Conservation (phyloP, 495 filamentous ascomycete species). For the Platismatia glauca region DNA sequence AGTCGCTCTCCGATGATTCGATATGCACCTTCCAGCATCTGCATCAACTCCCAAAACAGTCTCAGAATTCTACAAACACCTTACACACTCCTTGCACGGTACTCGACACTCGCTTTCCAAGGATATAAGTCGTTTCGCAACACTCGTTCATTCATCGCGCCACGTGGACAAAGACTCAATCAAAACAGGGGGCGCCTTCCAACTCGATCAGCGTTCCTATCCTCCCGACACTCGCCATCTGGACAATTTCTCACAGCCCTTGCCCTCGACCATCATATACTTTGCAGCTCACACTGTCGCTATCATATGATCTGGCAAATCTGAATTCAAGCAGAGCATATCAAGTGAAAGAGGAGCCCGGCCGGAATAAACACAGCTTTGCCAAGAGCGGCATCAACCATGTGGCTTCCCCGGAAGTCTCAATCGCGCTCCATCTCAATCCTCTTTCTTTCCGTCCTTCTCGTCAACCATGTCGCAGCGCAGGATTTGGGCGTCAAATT, state of each 20-base stretch:
- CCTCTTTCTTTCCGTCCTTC: conserved; percentile 21
- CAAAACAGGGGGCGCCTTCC: conserved; percentile 1
- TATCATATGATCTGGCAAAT: neutral
- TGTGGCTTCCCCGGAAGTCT: conserved; percentile 21
- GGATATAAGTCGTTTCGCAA: neutral
- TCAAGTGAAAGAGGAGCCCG: neutral
- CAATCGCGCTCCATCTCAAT: conserved; percentile 12
- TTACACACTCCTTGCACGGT: neutral
- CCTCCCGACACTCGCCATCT: neutral
- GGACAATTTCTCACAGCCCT: neutral
- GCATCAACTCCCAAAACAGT: neutral
- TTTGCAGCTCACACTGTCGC: neutral
- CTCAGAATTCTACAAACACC: neutral
- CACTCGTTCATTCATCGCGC: neutral
- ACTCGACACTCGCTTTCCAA: neutral
- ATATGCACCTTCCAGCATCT: neutral
- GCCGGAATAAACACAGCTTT: neutral
- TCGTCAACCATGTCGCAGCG: conserved; percentile 20
- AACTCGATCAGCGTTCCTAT: neutral
- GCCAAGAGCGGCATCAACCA: neutral
- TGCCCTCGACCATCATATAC: neutral
- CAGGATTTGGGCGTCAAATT: conserved; percentile 19
- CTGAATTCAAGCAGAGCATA: neutral
- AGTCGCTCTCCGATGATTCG: neutral
- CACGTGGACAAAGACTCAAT: neutral